phyloP scores from a whole-genome alignment of 352 stramenopile genomes.

The Thalassiosira sp. region DNA sequence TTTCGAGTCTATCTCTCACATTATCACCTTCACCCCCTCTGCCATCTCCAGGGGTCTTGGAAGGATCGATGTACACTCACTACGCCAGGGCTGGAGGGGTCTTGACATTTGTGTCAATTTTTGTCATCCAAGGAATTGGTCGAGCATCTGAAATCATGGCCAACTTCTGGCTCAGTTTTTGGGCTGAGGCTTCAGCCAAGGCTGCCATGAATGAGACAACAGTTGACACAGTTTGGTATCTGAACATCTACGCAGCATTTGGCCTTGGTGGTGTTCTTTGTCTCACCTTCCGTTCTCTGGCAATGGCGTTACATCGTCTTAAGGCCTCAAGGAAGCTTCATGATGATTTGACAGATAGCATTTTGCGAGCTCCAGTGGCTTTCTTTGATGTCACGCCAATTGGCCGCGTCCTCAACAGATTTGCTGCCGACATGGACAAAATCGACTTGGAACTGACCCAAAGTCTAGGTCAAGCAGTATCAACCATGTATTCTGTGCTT shows the following conservation, averaged over 20 bases:
- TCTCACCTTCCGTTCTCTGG: conserved; percentile 64
- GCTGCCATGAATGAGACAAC: conserved; percentile 28
- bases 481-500: conserved; percentile 83
- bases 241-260: conserved; percentile 78
- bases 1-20: too few species aligned
- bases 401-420: conserved; percentile 85
- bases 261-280: conserved; percentile 66
- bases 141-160: conserved; percentile 71
- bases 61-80: conserved; percentile 62
- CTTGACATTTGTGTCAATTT: conserved; percentile 44
- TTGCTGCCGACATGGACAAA: conserved; percentile 90
- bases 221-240: conserved; percentile 62
- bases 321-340: conserved; percentile 84
- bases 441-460: conserved; percentile 88
- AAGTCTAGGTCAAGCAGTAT: conserved; percentile 84
- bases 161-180: conserved; percentile 77
- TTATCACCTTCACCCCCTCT: too few species aligned
- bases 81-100: conserved; percentile 75
- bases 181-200: conserved; percentile 50
- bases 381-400: conserved; percentile 90
- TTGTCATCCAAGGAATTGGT: conserved; percentile 68
- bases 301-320: conserved; percentile 78
- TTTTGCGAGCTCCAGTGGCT: conserved; percentile 88
- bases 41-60: too few species aligned
- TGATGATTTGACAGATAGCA: conserved; percentile 85